Evolutionary conservation across 192 early-diverging fungal genomes (phyloP), one percentile per base, ranked within the genome.

Genomic region (Gamsiella multidivaricata): DNA sequence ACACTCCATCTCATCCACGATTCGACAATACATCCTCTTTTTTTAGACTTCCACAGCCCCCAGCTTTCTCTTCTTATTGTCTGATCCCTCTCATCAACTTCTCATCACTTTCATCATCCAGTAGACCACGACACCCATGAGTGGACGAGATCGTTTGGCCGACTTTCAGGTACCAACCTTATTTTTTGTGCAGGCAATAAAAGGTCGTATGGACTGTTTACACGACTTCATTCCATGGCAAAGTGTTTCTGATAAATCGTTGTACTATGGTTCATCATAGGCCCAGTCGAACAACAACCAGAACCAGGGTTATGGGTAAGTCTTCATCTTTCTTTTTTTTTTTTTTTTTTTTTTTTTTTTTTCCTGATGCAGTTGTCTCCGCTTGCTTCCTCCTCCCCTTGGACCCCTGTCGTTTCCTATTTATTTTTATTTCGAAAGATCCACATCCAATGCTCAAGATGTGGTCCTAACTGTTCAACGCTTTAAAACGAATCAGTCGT

Each of bases 71-170:
- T 33, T 54, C 22, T 8, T 32, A n/a, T n/a, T n/a, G n/a, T n/a
- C n/a, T n/a, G n/a, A n/a, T 54, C 26, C 26, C 53, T 33, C 10
- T 28, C 53, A 26, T 32, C 53, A 36, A 3, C 37, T 58, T 15
- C 57, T 32, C 29, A 47, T 61, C 59, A 31, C 32, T n/a, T 52
- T 37, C 10, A 3, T 18, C 37, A 17, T 39, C 33, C 18, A 5
- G 18, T 52, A 52, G 25, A 33, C 37, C 33, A 54, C 28, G 8
- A 57, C n/a, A 41, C 31, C 31, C 45, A 78, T 78, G 74, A 78
- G 74, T 56, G 74, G 74, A 62, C 62, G 74, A 78, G 74, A 78
- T 69, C 74, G 74, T 46, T 60, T 78, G 59, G 74, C 74, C 61
- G 74, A 78, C 54, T 78, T 78, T 54, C 65, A 69, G 74, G 74